Evolutionary conservation across 1,284 basidiomycete genomes (phyloP), one percentile per base, ranked within the genome.

Genomic region (Marasmius sp.): DNA sequence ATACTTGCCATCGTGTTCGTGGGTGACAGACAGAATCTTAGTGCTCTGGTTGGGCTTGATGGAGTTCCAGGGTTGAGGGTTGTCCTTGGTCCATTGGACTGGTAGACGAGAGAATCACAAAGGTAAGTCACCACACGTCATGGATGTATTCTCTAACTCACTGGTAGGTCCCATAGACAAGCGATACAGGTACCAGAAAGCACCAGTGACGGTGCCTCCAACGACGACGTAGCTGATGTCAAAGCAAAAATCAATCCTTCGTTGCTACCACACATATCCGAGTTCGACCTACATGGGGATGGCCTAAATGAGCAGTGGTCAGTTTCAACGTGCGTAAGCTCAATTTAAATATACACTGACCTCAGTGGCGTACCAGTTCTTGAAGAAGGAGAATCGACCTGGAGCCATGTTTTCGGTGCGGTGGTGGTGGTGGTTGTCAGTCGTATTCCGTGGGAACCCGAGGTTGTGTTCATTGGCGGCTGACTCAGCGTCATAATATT

Each of bases 31-130:
- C 11, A 69, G 54, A 55, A 69, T 64, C 58, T 71, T 71, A 22
- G 68, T 68, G 11, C 66, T 66, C 60, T 71, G 63, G 64, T 68
- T 62, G 22, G 64, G 69, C 56, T 64, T 64, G 39, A 69, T 68
- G 36, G 61, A 55, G 61, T 70, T 70, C 67, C 68, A 70, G 4
- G 68, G 69, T 22, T 65, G 61, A 10, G 66, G 56, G 63, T 70
- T 70, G 39, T 58, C 58, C 47, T 65, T 69, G 51, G 69, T 67
- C 69, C 69, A 70, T 67, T 69, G 68, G 16, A 68, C 69, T 70
- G 50, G 10, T 39, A 1, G 3, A 41, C 22, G 58, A 66, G 61
- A 70, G 66, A 34, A 12, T 36, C 22, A 36, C 10, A 9, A 3
- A 36, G 27, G 52, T 54, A 10, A 37, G 34, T 34, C 33, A 6